phyloP scores from a whole-genome alignment of 208 protist species.

The Trichomonas tenax region DNA sequence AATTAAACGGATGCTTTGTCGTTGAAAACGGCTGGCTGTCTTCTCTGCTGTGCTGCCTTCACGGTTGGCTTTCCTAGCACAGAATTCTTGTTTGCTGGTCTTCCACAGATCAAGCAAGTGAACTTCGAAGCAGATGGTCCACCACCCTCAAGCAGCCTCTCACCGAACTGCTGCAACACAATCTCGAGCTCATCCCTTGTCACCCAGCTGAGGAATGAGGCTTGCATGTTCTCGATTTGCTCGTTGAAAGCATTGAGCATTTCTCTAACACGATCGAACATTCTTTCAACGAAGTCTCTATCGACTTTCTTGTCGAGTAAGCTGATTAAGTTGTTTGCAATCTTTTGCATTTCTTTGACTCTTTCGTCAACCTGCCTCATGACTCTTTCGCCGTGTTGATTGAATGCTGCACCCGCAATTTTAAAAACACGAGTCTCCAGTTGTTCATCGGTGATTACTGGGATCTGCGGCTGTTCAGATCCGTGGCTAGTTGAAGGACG shows the following conservation, averaged over 20 bases:
- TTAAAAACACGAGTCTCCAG: not conserved
- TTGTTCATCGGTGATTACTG: not conserved
- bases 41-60: not conserved
- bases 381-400: not conserved
- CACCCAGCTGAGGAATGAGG: not conserved
- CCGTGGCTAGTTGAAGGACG: not conserved
- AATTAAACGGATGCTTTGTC: not conserved
- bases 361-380: not conserved
- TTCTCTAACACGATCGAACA: not conserved
- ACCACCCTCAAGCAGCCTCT: not conserved
- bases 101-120: not conserved
- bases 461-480: not conserved
- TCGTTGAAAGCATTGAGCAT: not conserved
- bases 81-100: not conserved
- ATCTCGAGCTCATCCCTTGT: not conserved
- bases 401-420: not conserved
- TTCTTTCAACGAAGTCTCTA: slow-evolving; percentile 9
- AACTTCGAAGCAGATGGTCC: not conserved
- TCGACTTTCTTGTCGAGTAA: not conserved
- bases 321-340: not conserved
- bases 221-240: not conserved
- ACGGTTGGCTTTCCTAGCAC: not conserved
- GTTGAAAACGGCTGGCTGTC: not conserved
- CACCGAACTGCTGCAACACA: not conserved
- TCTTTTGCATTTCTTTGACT: not conserved